Conservation (phyloP, 768 basidiomycete genomes). For the Tylopilus vinaceipallidus region DNA sequence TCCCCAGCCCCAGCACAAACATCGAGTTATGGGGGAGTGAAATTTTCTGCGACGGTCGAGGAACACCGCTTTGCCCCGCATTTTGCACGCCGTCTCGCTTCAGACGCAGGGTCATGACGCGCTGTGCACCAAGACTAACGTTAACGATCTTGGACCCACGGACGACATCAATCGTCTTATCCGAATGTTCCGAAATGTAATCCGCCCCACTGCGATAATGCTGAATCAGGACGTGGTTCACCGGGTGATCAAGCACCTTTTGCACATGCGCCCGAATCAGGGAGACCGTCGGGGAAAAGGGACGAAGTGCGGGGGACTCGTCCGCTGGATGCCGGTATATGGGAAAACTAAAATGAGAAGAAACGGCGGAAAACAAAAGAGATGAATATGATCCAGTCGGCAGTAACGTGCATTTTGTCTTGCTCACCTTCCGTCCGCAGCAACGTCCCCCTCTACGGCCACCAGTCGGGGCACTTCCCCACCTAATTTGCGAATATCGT, state of each 20-base stretch:
- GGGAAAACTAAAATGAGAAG: constrained; percentile 49
- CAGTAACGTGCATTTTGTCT: constrained; percentile 12
- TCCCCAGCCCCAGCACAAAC: constrained; percentile 74
- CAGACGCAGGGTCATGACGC: constrained; percentile 69
- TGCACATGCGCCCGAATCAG: constrained; percentile 65
- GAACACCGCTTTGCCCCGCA: constrained; percentile 19
- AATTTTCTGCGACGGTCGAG: constrained; percentile 55
- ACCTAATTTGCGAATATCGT: constrained; percentile 39
- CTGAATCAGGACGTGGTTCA: constrained; percentile 85
- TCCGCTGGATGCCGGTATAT: constrained; percentile 84
- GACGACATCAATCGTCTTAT: constrained; percentile 83
- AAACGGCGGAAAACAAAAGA: not conserved
- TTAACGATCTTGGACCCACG: constrained; percentile 75
- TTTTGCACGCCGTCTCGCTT: constrained; percentile 48
- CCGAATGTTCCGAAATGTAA: constrained; percentile 84
- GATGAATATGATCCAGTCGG: constrained; percentile 5
- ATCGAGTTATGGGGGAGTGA: constrained; percentile 80
- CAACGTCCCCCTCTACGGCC: constrained; percentile 59
- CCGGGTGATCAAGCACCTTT: constrained; percentile 54
- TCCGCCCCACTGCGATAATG: constrained; percentile 76
- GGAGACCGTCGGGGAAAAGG: constrained; percentile 68
- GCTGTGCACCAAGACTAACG: constrained; percentile 75
- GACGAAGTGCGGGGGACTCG: constrained; percentile 63
- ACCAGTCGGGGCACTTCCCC: constrained; percentile 71
- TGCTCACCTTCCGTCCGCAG: constrained; percentile 46